Base-by-base conservation (phyloP, 306 rosid genomes). In the Rosa chinensis region DNA sequence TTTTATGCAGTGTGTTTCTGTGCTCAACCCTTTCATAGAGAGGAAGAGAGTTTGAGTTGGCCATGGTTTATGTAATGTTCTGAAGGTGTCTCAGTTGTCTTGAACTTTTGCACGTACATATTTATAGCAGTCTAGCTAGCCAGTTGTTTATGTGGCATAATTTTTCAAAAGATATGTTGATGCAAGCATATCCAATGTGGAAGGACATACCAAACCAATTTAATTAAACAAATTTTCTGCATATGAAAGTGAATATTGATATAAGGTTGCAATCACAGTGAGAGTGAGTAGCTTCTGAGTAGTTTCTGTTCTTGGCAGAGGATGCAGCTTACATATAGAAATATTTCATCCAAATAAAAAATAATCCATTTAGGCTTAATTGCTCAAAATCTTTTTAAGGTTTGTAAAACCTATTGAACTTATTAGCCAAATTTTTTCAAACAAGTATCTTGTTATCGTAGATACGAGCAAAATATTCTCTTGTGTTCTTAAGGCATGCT, bases 1-100 rank as follows among this genome's bases (percentile, higher is more conserved):
- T 66, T 53, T 71, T 75, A 18, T 83, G 74, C 45, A 52, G 7
- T 4, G 44, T 43, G 23, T 62, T 59, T 49, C 56, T 83, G 28
- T 47, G 67, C 32, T 74, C 72, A n/a, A 78, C 10, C 45, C 32
- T 75, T 70, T 79, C 80, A 20, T 69, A 28, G n/a, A 73, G 77
- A 74, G 82, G 76, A 32, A 47, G 72, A 55, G 69, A 44, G 20
- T 2, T 58, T 16, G 63, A 13, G n/a, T 63, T 50, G 8, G 16
- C 71, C 79, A 45, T 75, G 12, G n/a, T 16, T 37, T 37, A 66
- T 56, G 28, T 56, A 56, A n/a, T 10, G 28, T n/a, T 56, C 70
- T 66, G 71, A 37, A 12, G 17, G 63, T 58, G 32, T 58, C 21
- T 58, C 64, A 20, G 48, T 39, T 37, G 48, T 39, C 62, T 8